Conservation (phyloP, 202 grass and related monocot species). For the Hordeum pubiflorum region DNA sequence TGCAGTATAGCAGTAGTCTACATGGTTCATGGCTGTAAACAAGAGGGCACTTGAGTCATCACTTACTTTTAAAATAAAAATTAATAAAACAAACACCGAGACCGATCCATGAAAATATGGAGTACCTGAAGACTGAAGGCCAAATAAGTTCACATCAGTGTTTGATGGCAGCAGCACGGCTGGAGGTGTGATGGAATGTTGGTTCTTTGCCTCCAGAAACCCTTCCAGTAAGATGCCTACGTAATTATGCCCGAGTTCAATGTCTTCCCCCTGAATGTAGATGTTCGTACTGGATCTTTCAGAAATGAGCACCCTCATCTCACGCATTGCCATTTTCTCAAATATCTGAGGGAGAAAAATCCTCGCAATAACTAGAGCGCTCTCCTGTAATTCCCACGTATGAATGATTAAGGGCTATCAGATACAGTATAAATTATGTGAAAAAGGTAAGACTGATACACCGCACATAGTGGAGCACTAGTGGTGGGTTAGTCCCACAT, state of each 20-base stretch:
- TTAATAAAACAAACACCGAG: conserved; percentile 8
- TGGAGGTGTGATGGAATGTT: conserved; percentile 51
- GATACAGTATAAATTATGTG: neutral
- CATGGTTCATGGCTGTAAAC: conserved; percentile 38
- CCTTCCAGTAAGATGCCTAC: conserved; percentile 80
- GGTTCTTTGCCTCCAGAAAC: conserved; percentile 53
- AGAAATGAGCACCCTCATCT: conserved; percentile 58
- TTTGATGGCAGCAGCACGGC: conserved; percentile 41
- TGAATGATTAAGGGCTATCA: neutral
- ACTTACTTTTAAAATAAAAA: neutral
- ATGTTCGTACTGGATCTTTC: conserved; percentile 65
- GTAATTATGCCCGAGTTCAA: conserved; percentile 49
- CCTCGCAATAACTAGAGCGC: conserved; percentile 55
- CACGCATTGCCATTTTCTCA: conserved; percentile 82
- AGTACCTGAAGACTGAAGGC: conserved; percentile 68
- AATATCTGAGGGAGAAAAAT: conserved; percentile 73
- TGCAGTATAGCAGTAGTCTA: conserved; percentile 46
- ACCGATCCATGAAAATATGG: neutral
- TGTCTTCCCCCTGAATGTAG: conserved; percentile 70
- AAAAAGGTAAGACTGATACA: neutral
- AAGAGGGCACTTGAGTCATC: neutral
- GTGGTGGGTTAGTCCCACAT: neutral
- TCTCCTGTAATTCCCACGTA: conserved; percentile 47
- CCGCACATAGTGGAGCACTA: neutral
- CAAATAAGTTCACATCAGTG: conserved; percentile 42